Percentiles rank a stretch among this genome's conserved stretches.
Evolutionary conservation across 345 rosid genomes (phyloP).

Genomic region (Trapa incisa): DNA sequence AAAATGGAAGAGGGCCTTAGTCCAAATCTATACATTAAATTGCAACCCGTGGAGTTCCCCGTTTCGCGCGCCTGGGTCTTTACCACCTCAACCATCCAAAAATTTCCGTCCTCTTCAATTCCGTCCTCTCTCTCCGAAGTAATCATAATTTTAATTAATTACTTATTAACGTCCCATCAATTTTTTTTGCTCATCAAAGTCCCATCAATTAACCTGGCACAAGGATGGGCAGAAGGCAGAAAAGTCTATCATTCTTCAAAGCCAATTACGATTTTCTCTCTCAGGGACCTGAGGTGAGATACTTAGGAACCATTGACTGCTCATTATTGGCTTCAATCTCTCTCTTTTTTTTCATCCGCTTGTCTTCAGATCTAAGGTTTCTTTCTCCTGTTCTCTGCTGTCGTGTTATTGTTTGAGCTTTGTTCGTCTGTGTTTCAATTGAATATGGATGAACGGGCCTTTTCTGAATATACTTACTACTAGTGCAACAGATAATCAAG

Average conservation of each 20-base stretch:
- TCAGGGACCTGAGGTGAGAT: not conserved
- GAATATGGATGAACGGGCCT: slow-evolving; percentile 1
- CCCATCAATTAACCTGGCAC: not conserved
- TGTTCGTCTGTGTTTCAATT: not conserved
- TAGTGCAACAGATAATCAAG: not conserved
- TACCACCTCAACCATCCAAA: slow-evolving; percentile 8
- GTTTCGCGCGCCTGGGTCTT: slow-evolving; percentile 28
- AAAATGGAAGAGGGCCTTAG: not conserved
- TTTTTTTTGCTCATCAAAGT: too few species aligned
- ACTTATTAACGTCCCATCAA: not conserved
- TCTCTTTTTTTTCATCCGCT: not conserved
- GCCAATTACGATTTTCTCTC: not conserved
- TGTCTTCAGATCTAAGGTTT: slow-evolving; percentile 7
- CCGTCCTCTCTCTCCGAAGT: not conserved
- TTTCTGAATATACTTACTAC: not conserved
- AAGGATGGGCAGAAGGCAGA: not conserved
- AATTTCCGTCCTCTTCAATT: not conserved
- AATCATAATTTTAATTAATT: not conserved
- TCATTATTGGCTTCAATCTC: not conserved
- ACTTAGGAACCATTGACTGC: not conserved
- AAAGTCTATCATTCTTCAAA: not conserved
- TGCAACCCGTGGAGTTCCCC: slow-evolving; percentile 37
- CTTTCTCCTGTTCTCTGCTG: not conserved
- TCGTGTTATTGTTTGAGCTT: not conserved
- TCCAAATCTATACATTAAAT: not conserved